phyloP scores from a whole-genome alignment of 2,329 filamentous ascomycete genomes.

The Lachnellula subtilissima region DNA sequence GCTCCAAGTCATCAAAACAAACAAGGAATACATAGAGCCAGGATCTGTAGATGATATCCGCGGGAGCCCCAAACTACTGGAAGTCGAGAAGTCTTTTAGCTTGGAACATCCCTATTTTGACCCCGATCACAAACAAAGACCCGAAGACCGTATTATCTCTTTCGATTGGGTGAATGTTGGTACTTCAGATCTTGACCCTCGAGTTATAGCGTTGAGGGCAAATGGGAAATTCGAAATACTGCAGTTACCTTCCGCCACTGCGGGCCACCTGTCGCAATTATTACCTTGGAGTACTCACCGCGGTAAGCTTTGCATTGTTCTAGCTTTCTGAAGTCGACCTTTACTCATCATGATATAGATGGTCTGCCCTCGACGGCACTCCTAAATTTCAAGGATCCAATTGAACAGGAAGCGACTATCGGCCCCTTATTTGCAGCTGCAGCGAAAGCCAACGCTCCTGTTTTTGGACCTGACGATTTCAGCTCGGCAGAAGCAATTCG shows the following conservation, averaged over 20 bases:
- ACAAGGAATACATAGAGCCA: slow-evolving; percentile 46
- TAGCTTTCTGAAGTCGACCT: neutral
- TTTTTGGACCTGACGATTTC: slow-evolving; percentile 53
- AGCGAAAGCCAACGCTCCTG: slow-evolving; percentile 47
- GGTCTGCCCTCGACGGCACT: slow-evolving; percentile 48
- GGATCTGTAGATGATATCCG: slow-evolving; percentile 41
- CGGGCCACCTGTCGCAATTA: slow-evolving; percentile 55
- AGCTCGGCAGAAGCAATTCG: slow-evolving; percentile 25
- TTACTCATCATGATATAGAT: slow-evolving; percentile 37
- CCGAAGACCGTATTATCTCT: slow-evolving; percentile 55
- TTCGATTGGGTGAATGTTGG: slow-evolving; percentile 63
- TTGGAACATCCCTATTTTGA: slow-evolving; percentile 56
- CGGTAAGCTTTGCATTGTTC: slow-evolving; percentile 16
- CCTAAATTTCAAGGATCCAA: slow-evolving; percentile 52
- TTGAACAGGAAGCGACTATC: slow-evolving; percentile 48
- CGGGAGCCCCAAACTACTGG: slow-evolving; percentile 53
- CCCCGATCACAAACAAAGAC: slow-evolving; percentile 40
- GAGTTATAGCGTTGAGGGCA: slow-evolving; percentile 55
- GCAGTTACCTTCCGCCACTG: slow-evolving; percentile 54
- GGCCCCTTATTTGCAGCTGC: slow-evolving; percentile 51
- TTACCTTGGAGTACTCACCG: slow-evolving; percentile 57
- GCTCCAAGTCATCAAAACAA: slow-evolving; percentile 56
- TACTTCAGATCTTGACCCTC: slow-evolving; percentile 50
- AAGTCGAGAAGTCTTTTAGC: slow-evolving; percentile 56
- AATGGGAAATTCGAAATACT: slow-evolving; percentile 59